These are phyloP conservation scores for Globisporangium acanthophoron DNA, from an alignment of 352 stramenopile species.

Conservation along the genomic window DNA sequence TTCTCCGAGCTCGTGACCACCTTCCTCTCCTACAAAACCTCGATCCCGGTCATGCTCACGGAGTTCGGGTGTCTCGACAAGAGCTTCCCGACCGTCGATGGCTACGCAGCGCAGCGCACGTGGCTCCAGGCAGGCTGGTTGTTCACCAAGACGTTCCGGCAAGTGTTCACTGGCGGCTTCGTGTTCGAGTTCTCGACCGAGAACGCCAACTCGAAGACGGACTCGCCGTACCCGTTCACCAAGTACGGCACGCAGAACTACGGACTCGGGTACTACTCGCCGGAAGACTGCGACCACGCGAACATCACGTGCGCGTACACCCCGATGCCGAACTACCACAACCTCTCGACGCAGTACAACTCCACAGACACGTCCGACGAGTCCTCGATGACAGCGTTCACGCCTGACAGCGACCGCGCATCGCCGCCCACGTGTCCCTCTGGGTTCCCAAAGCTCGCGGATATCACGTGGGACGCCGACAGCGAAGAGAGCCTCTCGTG, in stretches of 20 bases:
- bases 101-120: slow-evolving; percentile 61
- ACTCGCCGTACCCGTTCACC: slow-evolving; percentile 67
- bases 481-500: slow-evolving; percentile 25
- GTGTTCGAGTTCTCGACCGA: slow-evolving; percentile 85
- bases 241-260: slow-evolving; percentile 76
- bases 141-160: slow-evolving; percentile 31
- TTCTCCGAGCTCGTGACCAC: slow-evolving; percentile 55
- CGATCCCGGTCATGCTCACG: slow-evolving; percentile 73
- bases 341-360: slow-evolving; percentile 52
- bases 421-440: slow-evolving; percentile 17
- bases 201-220: slow-evolving; percentile 47
- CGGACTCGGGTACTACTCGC: slow-evolving; percentile 80
- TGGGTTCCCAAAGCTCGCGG: slow-evolving; percentile 19
- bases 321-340: slow-evolving; percentile 75
- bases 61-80: slow-evolving; percentile 79
- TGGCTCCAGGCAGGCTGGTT: slow-evolving; percentile 61
- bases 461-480: slow-evolving; percentile 36
- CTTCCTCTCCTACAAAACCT: slow-evolving; percentile 54
- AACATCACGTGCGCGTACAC: slow-evolving; percentile 55
- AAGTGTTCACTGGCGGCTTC: slow-evolving; percentile 65
- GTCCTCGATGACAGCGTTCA: slow-evolving; percentile 26
- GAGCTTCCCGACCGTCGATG: slow-evolving; percentile 46
- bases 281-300: slow-evolving; percentile 59
- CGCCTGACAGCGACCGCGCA: slow-evolving; percentile 17
- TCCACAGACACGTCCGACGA: slow-evolving; percentile 28